Base-by-base conservation (phyloP, 192 early-diverging fungal species). In the Coemansia sp. region DNA sequence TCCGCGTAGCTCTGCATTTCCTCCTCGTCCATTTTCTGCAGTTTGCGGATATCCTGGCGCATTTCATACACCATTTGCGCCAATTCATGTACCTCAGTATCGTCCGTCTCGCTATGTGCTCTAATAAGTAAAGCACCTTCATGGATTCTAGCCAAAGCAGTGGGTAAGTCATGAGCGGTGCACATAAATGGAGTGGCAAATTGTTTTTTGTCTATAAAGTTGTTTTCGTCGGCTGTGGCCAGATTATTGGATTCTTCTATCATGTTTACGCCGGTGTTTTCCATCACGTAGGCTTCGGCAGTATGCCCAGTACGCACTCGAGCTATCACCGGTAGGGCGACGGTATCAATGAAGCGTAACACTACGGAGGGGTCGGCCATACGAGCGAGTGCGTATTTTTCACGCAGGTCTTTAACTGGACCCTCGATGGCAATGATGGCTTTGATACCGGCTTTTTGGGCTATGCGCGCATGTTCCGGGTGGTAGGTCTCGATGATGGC, bases 171-270 rank as follows among this genome's bases (percentile, higher is more conserved):
- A 14, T 32, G 32, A 22, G 54, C 54, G 11, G 54, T 20, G 54
- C 54, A 32, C 54, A 55, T 55, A 28, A 55, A 55, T 6, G 54
- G 54, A 32, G 32, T 55, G 3, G 54, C 32, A 55, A 55, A 55
- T 22, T 20, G 18, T 20, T 20, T 55, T 20, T 55, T 55, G 32
- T 55, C 54, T 55, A 55, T 33, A 20, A 55, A 55, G 32, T 20
- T 33, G 54, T 20, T 55, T 37, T 60, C 36, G 36, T 38, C 58
- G 17, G 36, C 58, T 18, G 17, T 12, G 2, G 15, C 41, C 39
- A 62, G 38, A 9, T 36, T 22, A n/a, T 55, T 55, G 5, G n/a
- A 37, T 22, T 62, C 61, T 5, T 62, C 61, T 28, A 62, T 62
- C 38, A 62, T 62, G 41, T 62, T 20, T 28, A 15, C 38, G 12